phyloP scores from a whole-genome alignment of 2,329 filamentous ascomycete species.

The Amauroascus verrucosus region DNA sequence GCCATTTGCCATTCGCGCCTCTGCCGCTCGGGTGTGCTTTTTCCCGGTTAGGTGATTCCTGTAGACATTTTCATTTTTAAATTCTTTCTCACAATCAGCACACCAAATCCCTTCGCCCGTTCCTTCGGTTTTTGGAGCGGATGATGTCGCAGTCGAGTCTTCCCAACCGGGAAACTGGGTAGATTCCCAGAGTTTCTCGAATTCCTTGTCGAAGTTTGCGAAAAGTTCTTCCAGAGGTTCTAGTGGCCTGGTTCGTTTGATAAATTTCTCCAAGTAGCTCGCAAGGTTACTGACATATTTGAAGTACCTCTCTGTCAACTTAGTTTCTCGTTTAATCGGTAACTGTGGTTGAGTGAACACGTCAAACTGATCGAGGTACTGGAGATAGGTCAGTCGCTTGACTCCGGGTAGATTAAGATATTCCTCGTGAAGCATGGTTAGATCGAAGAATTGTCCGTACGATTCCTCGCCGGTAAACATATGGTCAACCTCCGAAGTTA shows the following conservation, averaged over 20 bases:
- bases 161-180: slow-evolving; percentile 74
- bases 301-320: slow-evolving; percentile 88
- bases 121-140: slow-evolving; percentile 43
- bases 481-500: slow-evolving; percentile 64
- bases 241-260: slow-evolving; percentile 71
- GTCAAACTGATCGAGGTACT: slow-evolving; percentile 89
- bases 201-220: slow-evolving; percentile 66
- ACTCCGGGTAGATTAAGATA: slow-evolving; percentile 83
- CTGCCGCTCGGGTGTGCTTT: slow-evolving; percentile 80
- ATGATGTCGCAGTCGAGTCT: slow-evolving; percentile 28
- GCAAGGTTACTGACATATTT: slow-evolving; percentile 72
- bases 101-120: slow-evolving; percentile 71
- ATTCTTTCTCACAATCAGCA: slow-evolving; percentile 83
- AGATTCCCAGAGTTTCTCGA: slow-evolving; percentile 70
- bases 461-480: slow-evolving; percentile 96
- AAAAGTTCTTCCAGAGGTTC: slow-evolving; percentile 77
- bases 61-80: slow-evolving; percentile 92
- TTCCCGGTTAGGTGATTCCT: slow-evolving; percentile 79
- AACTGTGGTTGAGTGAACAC: slow-evolving; percentile 65
- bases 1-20: slow-evolving; percentile 45
- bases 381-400: slow-evolving; percentile 77
- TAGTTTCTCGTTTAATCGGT: slow-evolving; percentile 67
- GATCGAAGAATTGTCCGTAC: slow-evolving; percentile 83
- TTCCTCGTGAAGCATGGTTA: slow-evolving; percentile 72
- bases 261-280: slow-evolving; percentile 76